Evolutionary conservation across 2,329 filamentous ascomycete species (phyloP).

Genomic region (Arthrocladium fulminans): DNA sequence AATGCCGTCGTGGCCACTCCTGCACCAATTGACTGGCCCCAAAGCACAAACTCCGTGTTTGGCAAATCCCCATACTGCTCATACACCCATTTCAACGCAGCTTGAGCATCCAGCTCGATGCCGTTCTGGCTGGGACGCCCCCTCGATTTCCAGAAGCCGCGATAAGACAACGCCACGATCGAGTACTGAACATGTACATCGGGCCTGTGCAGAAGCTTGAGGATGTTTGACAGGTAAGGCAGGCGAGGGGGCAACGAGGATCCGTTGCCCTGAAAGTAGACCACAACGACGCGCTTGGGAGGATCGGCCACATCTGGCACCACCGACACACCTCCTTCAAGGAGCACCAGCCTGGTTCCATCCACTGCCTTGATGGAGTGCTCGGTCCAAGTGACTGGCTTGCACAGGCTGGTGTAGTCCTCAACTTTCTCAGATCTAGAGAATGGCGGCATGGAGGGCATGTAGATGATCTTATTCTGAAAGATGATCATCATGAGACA

Average conservation of each 20-base stretch:
- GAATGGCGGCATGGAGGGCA: conserved; percentile 65
- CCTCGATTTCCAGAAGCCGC: conserved; percentile 69
- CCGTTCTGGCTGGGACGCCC: conserved; percentile 60
- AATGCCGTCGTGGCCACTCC: conserved; percentile 52
- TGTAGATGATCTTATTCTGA: conserved; percentile 76
- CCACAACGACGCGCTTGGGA: conserved; percentile 30
- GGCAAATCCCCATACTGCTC: conserved; percentile 27
- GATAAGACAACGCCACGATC: conserved; percentile 48
- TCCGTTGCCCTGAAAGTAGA: conserved; percentile 44
- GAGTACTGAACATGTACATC: conserved; percentile 24
- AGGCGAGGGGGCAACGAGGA: conserved; percentile 40
- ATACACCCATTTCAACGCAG: conserved; percentile 55
- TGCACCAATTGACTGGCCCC: conserved; percentile 70
- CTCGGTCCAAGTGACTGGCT: conserved; percentile 59
- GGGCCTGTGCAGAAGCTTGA: conserved; percentile 24
- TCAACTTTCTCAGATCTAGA: conserved; percentile 57
- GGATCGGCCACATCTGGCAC: neutral
- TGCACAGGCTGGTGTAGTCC: conserved; percentile 53
- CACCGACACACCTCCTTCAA: conserved; percentile 35
- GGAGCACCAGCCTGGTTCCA: conserved; percentile 56
- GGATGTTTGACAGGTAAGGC: conserved; percentile 38
- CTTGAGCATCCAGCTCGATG: conserved; percentile 59
- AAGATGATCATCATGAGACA: conserved; percentile 67
- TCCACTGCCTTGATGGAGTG: conserved; percentile 53
- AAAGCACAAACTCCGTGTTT: conserved; percentile 47